Evolutionary conservation across 2,329 filamentous ascomycete species (phyloP).

Genomic region (Cytospora leucostoma): DNA sequence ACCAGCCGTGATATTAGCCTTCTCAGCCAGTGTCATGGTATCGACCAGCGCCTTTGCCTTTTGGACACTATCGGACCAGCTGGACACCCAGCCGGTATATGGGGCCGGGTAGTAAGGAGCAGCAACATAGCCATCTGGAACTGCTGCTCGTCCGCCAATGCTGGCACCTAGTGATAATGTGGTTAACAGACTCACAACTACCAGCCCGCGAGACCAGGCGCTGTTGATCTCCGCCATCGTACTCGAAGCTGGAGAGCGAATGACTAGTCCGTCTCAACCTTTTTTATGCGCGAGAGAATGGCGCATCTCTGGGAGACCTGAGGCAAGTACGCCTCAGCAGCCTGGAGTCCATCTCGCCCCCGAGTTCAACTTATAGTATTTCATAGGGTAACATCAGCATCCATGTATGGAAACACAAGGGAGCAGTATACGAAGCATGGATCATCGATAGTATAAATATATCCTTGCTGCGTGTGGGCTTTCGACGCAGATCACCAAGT

Average conservation of each 20-base stretch:
- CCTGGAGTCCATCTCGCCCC: constrained; percentile 13
- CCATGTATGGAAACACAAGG: constrained; percentile 2
- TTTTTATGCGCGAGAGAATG: constrained; percentile 1
- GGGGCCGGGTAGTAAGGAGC: constrained; percentile 73
- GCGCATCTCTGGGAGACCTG: constrained; percentile 7
- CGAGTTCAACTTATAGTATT: constrained; percentile 19
- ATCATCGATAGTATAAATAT: background rate
- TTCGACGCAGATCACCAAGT: constrained; percentile 5
- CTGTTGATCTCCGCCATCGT: constrained; percentile 19
- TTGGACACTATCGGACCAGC: constrained; percentile 69
- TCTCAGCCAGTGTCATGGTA: constrained; percentile 78
- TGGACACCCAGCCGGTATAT: constrained; percentile 68
- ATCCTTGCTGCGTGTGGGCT: constrained; percentile 2
- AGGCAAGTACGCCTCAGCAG: constrained; percentile 6
- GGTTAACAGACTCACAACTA: constrained; percentile 24
- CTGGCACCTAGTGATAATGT: constrained; percentile 29
- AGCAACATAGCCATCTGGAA: constrained; percentile 44
- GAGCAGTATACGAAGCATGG: constrained; percentile 7
- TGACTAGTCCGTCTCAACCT: constrained; percentile 4
- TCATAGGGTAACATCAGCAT: constrained; percentile 10
- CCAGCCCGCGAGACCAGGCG: constrained; percentile 13
- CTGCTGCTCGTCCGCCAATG: constrained; percentile 33
- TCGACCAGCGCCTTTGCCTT: constrained; percentile 70
- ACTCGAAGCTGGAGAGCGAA: constrained; percentile 15
- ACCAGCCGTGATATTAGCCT: constrained; percentile 74